Percentiles rank a stretch among this genome's conserved stretches.
Evolutionary conservation across 2,329 filamentous ascomycete genomes (phyloP).

Genomic region (Cladosporium sp.): DNA sequence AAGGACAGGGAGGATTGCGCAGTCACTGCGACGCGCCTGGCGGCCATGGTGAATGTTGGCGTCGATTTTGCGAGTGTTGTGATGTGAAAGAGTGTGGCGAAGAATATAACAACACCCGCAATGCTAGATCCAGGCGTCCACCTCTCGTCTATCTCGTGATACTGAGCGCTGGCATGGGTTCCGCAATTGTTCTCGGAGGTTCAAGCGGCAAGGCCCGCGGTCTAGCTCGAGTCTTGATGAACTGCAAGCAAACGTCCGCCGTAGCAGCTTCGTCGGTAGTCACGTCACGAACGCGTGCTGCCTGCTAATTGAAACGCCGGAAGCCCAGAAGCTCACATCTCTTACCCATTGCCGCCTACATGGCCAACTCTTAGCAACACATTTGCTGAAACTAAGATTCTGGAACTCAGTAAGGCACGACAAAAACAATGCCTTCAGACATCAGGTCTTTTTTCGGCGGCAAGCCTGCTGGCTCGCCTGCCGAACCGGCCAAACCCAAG

Average conservation of each 20-base stretch:
- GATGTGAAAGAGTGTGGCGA: too few species aligned
- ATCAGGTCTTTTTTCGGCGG: conserved; percentile 88
- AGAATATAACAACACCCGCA: not conserved
- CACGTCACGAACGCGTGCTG: conserved; percentile 11
- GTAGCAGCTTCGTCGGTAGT: not conserved
- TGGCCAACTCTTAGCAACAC: not conserved
- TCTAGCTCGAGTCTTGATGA: not conserved
- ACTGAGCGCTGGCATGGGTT: not conserved
- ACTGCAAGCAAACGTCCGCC: not conserved
- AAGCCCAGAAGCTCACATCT: not conserved
- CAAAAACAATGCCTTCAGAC: conserved; percentile 65
- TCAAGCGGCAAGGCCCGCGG: not conserved
- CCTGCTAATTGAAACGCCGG: conserved; percentile 6
- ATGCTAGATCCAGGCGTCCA: not conserved
- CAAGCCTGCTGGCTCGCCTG: conserved; percentile 57
- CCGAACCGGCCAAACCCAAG: conserved; percentile 31
- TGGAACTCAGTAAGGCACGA: not conserved
- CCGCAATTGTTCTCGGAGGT: conserved; percentile 6
- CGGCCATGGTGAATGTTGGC: conserved; percentile 1
- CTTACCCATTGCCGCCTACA: not conserved
- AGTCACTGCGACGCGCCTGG: conserved; percentile 4
- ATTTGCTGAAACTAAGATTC: too few species aligned
- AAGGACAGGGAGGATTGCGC: conserved; percentile 22
- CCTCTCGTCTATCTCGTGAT: not conserved
- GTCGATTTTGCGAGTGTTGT: too few species aligned